Base-by-base conservation (phyloP, 2,329 filamentous ascomycete species). In the Penicillium sp. region DNA sequence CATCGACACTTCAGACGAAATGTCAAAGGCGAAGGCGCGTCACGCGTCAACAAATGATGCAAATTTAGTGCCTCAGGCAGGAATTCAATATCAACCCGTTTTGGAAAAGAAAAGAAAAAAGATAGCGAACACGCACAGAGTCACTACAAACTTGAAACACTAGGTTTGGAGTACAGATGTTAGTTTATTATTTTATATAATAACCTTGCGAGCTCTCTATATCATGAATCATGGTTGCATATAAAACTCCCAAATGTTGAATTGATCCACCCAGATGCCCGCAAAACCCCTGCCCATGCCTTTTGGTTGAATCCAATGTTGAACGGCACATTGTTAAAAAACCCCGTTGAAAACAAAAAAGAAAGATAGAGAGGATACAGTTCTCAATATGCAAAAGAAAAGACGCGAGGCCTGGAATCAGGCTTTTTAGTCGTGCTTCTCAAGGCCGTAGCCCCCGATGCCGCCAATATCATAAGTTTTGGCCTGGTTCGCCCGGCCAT, bases 381-480 rank as follows among this genome's bases (percentile, higher is more conserved):
- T 11, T 43, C 18, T 22, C 23, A 6, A 14, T 11, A 43, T 26
- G 20, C 33, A 31, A 25, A 35, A 41, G 20, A 26, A 40, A n/a
- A 51, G 18, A 53, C 44, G 27, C 22, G 5, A 20, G n/a, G 9
- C 14, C 26, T 18, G 8, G 5, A 18, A 26, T 27, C 35, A 40
- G 31, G 29, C 41, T 29, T 44, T 18, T 18, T 45, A 43, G 18
- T 44, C 26, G 20, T 26, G 20, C n/a, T 26, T 83, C 75, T 86
- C 83, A 42, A 77, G 68, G 0, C 86, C 86, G 74, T 88, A 89
- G 0, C 86, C 86, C 11, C 85, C 86, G 63, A 83, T 80, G 1
- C 85, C 85, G 48, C 84, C 69, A 53, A 73, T 79, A 65, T 80
- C 74, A 64, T 88, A 82, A 5, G 79, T 77, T 57, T 76, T 80